Evolutionary conservation across 2,329 filamentous ascomycete species (phyloP).

Genomic region (Tolypocladium tundrense): DNA sequence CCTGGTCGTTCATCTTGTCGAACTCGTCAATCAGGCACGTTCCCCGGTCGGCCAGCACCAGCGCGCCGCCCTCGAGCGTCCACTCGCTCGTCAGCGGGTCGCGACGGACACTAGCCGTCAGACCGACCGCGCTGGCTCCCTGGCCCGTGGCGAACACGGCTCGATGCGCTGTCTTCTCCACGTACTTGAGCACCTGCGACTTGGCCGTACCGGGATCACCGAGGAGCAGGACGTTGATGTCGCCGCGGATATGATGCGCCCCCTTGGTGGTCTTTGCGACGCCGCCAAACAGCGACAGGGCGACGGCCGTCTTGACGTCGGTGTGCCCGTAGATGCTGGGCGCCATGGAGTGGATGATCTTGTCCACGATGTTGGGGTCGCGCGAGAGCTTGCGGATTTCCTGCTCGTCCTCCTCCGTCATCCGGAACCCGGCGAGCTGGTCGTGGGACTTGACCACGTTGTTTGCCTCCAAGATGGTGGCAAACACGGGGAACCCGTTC

Average conservation of each 20-base stretch:
- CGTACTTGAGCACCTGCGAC: slow-evolving; percentile 93
- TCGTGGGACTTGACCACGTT: slow-evolving; percentile 96
- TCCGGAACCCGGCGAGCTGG: slow-evolving; percentile 88
- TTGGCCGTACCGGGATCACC: slow-evolving; percentile 97
- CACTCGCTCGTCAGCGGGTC: slow-evolving; percentile 94
- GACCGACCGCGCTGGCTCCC: slow-evolving; percentile 91
- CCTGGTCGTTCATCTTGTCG: slow-evolving; percentile 99
- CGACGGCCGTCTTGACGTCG: slow-evolving; percentile 95
- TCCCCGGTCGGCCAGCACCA: slow-evolving; percentile 89
- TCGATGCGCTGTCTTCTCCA: slow-evolving; percentile 93
- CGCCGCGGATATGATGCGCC: slow-evolving; percentile 82
- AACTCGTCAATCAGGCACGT: slow-evolving; percentile 98
- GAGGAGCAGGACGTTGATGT: slow-evolving; percentile 94
- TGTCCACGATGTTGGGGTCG: slow-evolving; percentile 86
- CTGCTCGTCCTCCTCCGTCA: slow-evolving; percentile 92
- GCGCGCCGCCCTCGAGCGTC: slow-evolving; percentile 90
- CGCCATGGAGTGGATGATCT: slow-evolving; percentile 84
- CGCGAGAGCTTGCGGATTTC: slow-evolving; percentile 79
- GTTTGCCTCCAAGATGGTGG: slow-evolving; percentile 94
- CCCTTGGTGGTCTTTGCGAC: slow-evolving; percentile 87
- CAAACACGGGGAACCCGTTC: slow-evolving; percentile 97
- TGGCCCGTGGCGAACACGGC: slow-evolving; percentile 97
- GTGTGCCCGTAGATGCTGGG: slow-evolving; percentile 95
- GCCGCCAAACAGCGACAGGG: slow-evolving; percentile 87
- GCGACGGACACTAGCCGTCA: slow-evolving; percentile 90